Conservation (phyloP, 1,284 basidiomycete species). For the Agroathelia rolfsii region DNA sequence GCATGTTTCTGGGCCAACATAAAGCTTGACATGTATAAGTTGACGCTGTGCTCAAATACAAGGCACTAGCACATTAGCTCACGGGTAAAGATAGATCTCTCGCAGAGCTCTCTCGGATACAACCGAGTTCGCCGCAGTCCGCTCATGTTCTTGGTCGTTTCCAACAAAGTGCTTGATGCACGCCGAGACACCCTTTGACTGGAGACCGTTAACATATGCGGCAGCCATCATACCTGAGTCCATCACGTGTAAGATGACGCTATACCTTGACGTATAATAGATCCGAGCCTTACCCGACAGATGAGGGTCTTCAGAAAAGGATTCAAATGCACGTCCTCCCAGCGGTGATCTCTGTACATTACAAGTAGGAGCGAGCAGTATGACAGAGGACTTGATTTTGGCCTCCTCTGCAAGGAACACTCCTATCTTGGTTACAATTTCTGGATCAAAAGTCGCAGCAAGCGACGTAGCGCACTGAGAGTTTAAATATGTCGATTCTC, state of each 20-base stretch:
- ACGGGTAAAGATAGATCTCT: slow-evolving; percentile 66
- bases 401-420: slow-evolving; percentile 50
- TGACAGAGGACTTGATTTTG: slow-evolving; percentile 51
- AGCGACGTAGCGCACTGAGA: slow-evolving; percentile 56
- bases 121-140: slow-evolving; percentile 51
- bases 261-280: neutral
- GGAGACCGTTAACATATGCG: slow-evolving; percentile 58
- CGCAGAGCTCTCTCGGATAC: slow-evolving; percentile 54
- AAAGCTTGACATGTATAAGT: slow-evolving; percentile 29
- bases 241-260: neutral
- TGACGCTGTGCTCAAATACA: slow-evolving; percentile 1
- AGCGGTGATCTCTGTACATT: slow-evolving; percentile 60
- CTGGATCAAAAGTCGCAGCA: slow-evolving; percentile 53
- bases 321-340: slow-evolving; percentile 59
- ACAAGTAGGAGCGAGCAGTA: slow-evolving; percentile 59
- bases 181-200: slow-evolving; percentile 52
- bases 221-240: slow-evolving; percentile 43
- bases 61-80: slow-evolving; percentile 16
- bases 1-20: slow-evolving; percentile 57
- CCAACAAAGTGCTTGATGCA: slow-evolving; percentile 42
- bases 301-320: slow-evolving; percentile 59
- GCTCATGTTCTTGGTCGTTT: slow-evolving; percentile 62
- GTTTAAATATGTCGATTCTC: neutral
- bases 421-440: slow-evolving; percentile 44
- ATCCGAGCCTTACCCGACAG: slow-evolving; percentile 36